A percentile compares a stretch with the other conserved stretches of the same genome.
Evolutionary conservation across 2,329 filamentous ascomycete species (phyloP).

Genomic region (Beauveria scarabaeidicola): DNA sequence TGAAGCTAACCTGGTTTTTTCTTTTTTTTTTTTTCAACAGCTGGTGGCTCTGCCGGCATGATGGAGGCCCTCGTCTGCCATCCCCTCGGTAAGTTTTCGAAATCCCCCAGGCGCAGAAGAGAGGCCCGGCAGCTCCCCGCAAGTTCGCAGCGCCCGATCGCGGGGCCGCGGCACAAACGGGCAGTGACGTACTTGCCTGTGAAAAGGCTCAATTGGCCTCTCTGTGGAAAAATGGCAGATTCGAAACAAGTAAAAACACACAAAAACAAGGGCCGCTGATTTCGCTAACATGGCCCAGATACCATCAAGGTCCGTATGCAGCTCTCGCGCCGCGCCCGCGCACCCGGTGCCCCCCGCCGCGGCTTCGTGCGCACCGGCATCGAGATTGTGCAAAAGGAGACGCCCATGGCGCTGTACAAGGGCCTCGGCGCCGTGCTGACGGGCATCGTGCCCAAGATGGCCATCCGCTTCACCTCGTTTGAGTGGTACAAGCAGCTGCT

Average conservation of each 20-base stretch:
- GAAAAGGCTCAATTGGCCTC: neutral
- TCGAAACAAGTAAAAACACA: too few relatives aligned
- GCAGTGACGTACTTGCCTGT: neutral
- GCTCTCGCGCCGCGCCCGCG: conserved; percentile 75
- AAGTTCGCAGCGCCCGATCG: neutral
- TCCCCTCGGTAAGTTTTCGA: conserved; percentile 61
- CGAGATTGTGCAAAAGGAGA: conserved; percentile 84
- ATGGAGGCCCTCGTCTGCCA: conserved; percentile 97
- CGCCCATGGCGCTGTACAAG: conserved; percentile 90
- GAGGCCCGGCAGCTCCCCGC: conserved; percentile 8
- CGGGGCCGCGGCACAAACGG: conserved; percentile 6
- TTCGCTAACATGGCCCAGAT: conserved; percentile 41
- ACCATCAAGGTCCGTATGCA: conserved; percentile 99
- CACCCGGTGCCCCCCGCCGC: conserved; percentile 74
- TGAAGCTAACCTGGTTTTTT: conserved; percentile 14
- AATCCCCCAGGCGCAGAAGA: neutral
- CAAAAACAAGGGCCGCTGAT: neutral
- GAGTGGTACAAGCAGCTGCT: conserved; percentile 87
- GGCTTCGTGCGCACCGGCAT: conserved; percentile 81
- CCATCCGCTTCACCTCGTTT: conserved; percentile 96
- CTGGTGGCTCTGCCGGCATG: conserved; percentile 95
- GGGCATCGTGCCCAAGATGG: conserved; percentile 98
- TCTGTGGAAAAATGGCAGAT: too few relatives aligned
- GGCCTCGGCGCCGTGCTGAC: conserved; percentile 94
- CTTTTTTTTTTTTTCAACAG: conserved; percentile 38